Conservation (phyloP, 2,329 filamentous ascomycete species). For the Onygena corvina region DNA sequence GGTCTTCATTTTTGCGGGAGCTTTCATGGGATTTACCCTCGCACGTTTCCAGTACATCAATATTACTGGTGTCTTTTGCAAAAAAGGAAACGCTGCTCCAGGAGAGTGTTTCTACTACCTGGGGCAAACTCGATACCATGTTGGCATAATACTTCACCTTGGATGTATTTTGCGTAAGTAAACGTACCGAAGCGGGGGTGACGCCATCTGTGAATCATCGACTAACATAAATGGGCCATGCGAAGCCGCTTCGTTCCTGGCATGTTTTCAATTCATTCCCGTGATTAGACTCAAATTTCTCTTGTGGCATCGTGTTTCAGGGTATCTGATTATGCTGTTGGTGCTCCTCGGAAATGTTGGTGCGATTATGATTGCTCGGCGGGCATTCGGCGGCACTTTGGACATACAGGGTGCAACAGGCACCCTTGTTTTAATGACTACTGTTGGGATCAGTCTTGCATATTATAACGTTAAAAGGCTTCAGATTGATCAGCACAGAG, state of each 20-base stretch:
- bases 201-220: no score
- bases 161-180: slow-evolving; percentile 22
- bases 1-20: slow-evolving; percentile 35
- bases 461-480: slow-evolving; percentile 47
- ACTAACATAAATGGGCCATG: neutral
- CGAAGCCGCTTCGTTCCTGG: slow-evolving; percentile 29
- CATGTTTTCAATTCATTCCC: slow-evolving; percentile 34
- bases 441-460: slow-evolving; percentile 33
- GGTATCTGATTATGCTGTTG: slow-evolving; percentile 44
- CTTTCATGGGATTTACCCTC: slow-evolving; percentile 39
- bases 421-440: slow-evolving; percentile 5
- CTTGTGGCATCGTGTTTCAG: slow-evolving; percentile 48
- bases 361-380: slow-evolving; percentile 43
- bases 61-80: slow-evolving; percentile 9
- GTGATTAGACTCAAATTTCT: slow-evolving; percentile 37
- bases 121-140: slow-evolving; percentile 23
- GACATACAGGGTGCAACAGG: slow-evolving; percentile 37
- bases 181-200: no score
- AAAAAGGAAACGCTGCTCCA: slow-evolving; percentile 21
- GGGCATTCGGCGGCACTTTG: slow-evolving; percentile 44
- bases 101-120: slow-evolving; percentile 37
- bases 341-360: slow-evolving; percentile 37
- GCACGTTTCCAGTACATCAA: slow-evolving; percentile 39
- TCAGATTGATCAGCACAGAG: slow-evolving; percentile 52
- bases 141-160: slow-evolving; percentile 37